A percentile compares a stretch with the other conserved stretches of the same genome.
Evolutionary conservation across 352 stramenopile genomes (phyloP).

Genomic region (Pythium graminicola): DNA sequence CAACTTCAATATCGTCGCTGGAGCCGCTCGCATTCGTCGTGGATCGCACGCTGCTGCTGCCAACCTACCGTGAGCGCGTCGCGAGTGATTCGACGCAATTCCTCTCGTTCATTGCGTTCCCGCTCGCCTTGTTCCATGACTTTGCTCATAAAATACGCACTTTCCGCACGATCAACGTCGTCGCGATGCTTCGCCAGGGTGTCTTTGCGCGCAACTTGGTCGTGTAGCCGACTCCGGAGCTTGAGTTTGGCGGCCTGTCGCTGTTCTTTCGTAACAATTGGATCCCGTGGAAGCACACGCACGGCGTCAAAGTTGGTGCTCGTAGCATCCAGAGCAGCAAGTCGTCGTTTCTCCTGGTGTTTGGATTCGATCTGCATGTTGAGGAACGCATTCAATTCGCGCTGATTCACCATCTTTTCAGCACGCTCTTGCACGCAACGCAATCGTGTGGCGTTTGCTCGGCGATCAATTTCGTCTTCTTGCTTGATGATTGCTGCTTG

Average conservation of each 20-base stretch:
- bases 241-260: constrained; percentile 34
- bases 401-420: constrained; percentile 29
- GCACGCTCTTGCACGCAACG: constrained; percentile 36
- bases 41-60: constrained; percentile 39
- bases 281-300: constrained; percentile 41
- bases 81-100: constrained; percentile 30
- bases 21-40: constrained; percentile 1
- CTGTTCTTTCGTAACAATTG: constrained; percentile 23
- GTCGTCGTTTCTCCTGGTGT: constrained; percentile 12
- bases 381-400: constrained; percentile 46
- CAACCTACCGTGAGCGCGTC: constrained; percentile 37
- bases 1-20: background rate
- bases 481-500: background rate
- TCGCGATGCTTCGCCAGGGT: constrained; percentile 31
- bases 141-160: constrained; percentile 46
- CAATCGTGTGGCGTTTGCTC: constrained; percentile 31
- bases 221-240: constrained; percentile 35
- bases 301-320: constrained; percentile 20
- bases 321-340: constrained; percentile 5
- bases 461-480: constrained; percentile 24
- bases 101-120: constrained; percentile 23
- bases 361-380: constrained; percentile 44
- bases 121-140: constrained; percentile 31
- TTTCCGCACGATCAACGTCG: constrained; percentile 47
- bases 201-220: constrained; percentile 42